These are phyloP conservation scores for Gaeumannomyces tritici DNA, from an alignment of 2,329 filamentous ascomycete species.

Conservation along the genomic window DNA sequence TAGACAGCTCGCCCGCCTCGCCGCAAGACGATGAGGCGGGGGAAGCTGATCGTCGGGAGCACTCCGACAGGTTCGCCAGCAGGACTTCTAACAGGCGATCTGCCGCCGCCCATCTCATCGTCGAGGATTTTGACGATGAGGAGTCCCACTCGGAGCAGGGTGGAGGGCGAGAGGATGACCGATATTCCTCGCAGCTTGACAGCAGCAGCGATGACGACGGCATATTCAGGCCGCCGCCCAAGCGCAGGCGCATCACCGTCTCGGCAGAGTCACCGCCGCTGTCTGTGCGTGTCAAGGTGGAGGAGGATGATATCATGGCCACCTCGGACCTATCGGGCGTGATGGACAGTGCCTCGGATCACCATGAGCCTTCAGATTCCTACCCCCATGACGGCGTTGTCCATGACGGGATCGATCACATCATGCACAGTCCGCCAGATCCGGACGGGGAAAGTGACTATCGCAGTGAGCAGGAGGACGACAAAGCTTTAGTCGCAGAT, in stretches of 20 bases:
- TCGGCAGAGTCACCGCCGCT: neutral
- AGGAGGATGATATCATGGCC: neutral
- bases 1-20: constrained; percentile 5
- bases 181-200: neutral
- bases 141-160: neutral
- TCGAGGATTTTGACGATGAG: neutral
- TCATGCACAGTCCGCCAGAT: constrained; percentile 8
- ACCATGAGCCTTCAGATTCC: neutral
- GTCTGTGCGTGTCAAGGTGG: neutral
- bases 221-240: constrained; percentile 21
- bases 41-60: neutral
- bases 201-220: constrained; percentile 13
- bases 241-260: constrained; percentile 8
- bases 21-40: neutral
- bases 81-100: neutral
- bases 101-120: neutral
- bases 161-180: neutral
- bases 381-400: neutral
- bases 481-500: constrained; percentile 2
- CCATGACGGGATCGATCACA: neutral
- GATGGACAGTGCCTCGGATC: neutral
- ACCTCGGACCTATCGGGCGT: neutral
- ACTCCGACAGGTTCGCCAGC: neutral
- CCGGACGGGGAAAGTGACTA: neutral
- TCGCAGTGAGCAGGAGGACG: neutral